Evolutionary conservation across 1,284 basidiomycete species (phyloP), one percentile per base, ranked within the genome.

Genomic region (Sanghuangporus sanghuang): DNA sequence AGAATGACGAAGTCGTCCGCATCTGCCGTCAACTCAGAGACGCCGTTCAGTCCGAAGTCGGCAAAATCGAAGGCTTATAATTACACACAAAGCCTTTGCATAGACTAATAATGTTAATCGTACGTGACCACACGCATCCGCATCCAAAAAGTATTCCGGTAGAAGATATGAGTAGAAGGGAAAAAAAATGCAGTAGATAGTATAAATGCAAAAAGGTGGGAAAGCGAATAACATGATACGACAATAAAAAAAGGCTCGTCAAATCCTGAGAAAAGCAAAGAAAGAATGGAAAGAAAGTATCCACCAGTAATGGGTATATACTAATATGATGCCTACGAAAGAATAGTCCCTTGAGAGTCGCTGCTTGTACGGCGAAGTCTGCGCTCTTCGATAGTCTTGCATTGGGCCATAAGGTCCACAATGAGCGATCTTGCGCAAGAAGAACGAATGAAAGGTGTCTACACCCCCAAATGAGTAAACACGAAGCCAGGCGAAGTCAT

Each of bases 1-100:
- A 90, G 62, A 87, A 92, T 72, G 91, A 93, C 68, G 79, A 79
- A 58, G 89, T 93, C 27, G 86, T 91, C 1, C 79, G 79, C 61
- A 86, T 84, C 68, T 84, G 86, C 39, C 82, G 86, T 68, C 79
- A 73, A 68, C 76, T 91, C 71, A 90, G 86, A 73, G 76, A 81
- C 72, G 83, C 83, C 3, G 85, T 91, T 48, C 89, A 91, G 74
- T 80, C 76, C 66, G 79, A 87, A 68, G 85, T 85, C 64, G 90
- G 90, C 23, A 85, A 78, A 67, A 86, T 91, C 71, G 73, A 77
- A 50, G 64, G 59, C 18, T 57, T 68, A 59, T 67, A 59, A 65
- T 50, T 18, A 32, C 27, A 32, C 27, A 32, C 27, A 32, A 32
- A 32, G 27, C 3, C 27, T 32, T 3, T 32, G 27, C 27, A 32